Evolutionary conservation across 2,329 filamentous ascomycete genomes (phyloP).

Genomic region (Seiridium cupressi): DNA sequence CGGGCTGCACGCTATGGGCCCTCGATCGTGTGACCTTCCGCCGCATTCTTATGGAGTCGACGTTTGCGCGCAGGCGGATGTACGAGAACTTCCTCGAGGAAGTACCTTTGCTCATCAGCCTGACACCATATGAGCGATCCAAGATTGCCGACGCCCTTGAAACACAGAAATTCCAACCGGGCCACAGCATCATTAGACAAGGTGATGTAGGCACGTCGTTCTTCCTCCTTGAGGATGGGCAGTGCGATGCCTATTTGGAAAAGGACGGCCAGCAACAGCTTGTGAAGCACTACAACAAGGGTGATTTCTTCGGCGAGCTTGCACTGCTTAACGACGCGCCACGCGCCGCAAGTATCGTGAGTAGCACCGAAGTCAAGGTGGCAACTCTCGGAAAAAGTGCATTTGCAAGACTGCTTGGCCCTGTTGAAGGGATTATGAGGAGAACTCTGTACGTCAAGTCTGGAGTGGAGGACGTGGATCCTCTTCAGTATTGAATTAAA

Average conservation of each 20-base stretch:
- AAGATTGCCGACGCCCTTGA: constrained; percentile 98
- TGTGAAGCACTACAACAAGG: constrained; percentile 82
- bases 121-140: constrained; percentile 90
- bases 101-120: constrained; percentile 77
- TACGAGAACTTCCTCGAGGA: constrained; percentile 97
- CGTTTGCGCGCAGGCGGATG: constrained; percentile 92
- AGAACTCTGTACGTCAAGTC: constrained; percentile 66
- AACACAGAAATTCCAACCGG: constrained; percentile 78
- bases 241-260: constrained; percentile 70
- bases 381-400: constrained; percentile 90
- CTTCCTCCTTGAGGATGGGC: constrained; percentile 83
- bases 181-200: constrained; percentile 83
- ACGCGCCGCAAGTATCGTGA: constrained; percentile 83
- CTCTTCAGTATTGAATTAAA: constrained; percentile 38
- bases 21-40: constrained; percentile 95
- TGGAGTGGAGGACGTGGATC: constrained; percentile 67
- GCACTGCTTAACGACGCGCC: constrained; percentile 92
- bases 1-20: constrained; percentile 83
- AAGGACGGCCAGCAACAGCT: constrained; percentile 69
- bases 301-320: constrained; percentile 96
- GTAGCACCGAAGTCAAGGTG: constrained; percentile 85
- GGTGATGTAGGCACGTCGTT: constrained; percentile 91
- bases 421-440: constrained; percentile 92
- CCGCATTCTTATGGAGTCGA: constrained; percentile 96
- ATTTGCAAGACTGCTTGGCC: constrained; percentile 89